Conservation (phyloP, 306 rosid species). For the Vigna mungo region DNA sequence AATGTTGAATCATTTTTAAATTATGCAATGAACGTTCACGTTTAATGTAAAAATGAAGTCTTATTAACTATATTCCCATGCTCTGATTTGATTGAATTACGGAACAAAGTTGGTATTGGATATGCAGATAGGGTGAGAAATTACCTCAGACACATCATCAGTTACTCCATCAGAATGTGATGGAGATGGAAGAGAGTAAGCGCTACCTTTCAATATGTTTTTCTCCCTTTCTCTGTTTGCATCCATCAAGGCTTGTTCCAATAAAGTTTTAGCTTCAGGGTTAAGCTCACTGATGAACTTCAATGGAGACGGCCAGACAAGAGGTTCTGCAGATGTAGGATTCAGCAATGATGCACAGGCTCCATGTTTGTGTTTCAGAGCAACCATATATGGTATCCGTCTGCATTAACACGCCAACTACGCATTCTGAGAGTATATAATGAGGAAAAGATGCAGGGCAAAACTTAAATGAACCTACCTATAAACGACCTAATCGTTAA, state of each 20-base stretch:
- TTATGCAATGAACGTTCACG: no score
- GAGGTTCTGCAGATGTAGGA: slow-evolving; percentile 96
- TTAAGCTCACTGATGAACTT: slow-evolving; percentile 92
- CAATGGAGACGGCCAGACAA: slow-evolving; percentile 97
- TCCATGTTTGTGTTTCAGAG: slow-evolving; percentile 79
- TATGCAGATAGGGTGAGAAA: neutral
- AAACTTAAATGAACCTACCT: slow-evolving; percentile 6
- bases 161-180: slow-evolving; percentile 64
- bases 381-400: slow-evolving; percentile 85
- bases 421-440: slow-evolving; percentile 13
- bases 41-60: neutral
- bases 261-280: slow-evolving; percentile 82
- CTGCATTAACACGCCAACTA: slow-evolving; percentile 55
- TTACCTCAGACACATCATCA: slow-evolving; percentile 76
- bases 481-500: neutral
- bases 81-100: neutral
- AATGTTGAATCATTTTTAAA: no score
- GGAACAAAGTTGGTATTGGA: slow-evolving; percentile 8
- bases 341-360: slow-evolving; percentile 84
- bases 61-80: neutral
- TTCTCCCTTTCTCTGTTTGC: slow-evolving; percentile 92
- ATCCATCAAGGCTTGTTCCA: slow-evolving; percentile 91
- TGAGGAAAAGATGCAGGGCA: slow-evolving; percentile 16
- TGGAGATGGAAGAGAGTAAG: slow-evolving; percentile 67
- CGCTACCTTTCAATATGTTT: slow-evolving; percentile 69